These are phyloP conservation scores for Phytopythium ostracodes DNA, from an alignment of 352 stramenopile species.

Conservation along the genomic window DNA sequence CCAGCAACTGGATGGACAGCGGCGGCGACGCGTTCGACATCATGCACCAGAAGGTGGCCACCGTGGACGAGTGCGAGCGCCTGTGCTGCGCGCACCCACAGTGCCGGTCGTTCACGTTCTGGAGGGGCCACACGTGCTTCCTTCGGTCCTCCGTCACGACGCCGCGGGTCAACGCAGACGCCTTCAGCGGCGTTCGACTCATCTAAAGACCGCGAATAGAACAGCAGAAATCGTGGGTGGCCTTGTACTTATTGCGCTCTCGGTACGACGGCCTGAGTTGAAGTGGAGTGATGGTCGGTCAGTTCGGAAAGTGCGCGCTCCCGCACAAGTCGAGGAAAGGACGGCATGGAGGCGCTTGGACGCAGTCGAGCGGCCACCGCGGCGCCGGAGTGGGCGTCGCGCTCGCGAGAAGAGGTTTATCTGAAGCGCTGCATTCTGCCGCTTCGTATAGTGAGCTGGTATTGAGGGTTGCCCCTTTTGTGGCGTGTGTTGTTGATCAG, in stretches of 20 bases:
- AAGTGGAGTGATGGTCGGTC: slow-evolving; percentile 8
- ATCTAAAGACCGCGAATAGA: slow-evolving; percentile 6
- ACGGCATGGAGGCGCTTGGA: not conserved
- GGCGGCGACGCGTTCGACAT: slow-evolving; percentile 58
- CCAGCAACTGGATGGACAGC: slow-evolving; percentile 66
- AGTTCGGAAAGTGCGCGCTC: not conserved
- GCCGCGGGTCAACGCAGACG: slow-evolving; percentile 40
- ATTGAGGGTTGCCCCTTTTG: not conserved
- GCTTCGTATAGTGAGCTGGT: not conserved
- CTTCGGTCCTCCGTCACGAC: slow-evolving; percentile 38
- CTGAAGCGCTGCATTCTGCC: not conserved
- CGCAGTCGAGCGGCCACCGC: too few relatives aligned
- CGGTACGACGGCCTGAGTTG: not conserved
- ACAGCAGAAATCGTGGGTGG: not conserved
- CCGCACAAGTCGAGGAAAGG: not conserved
- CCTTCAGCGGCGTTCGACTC: slow-evolving; percentile 54
- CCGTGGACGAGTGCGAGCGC: slow-evolving; percentile 57
- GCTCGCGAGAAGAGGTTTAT: slow-evolving; percentile 42
- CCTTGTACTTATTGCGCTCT: slow-evolving; percentile 6
- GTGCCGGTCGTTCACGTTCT: slow-evolving; percentile 71
- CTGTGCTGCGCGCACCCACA: slow-evolving; percentile 56
- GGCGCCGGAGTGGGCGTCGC: slow-evolving; percentile 6
- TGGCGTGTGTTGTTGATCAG: slow-evolving; percentile 16
- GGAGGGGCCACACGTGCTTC: slow-evolving; percentile 65
- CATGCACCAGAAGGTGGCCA: slow-evolving; percentile 46